Base-by-base conservation (phyloP, 2,329 filamentous ascomycete genomes). In the Aplosporella prunicola region DNA sequence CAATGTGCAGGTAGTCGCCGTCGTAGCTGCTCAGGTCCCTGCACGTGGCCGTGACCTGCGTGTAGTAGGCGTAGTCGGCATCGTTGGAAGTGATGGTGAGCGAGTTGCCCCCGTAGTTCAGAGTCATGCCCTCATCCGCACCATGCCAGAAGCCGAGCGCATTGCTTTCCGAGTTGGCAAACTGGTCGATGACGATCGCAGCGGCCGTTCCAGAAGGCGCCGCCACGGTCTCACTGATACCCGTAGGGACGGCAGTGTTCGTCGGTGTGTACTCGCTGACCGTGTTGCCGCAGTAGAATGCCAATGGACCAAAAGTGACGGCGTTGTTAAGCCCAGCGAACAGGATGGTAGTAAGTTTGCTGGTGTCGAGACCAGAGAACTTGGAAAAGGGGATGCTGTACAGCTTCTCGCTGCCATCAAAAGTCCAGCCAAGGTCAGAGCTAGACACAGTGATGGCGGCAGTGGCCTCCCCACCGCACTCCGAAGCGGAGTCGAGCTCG, bases 61-160 rank as follows among this genome's bases (percentile, higher is more conserved):
- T 75, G 48, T 78, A 73, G 61, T 71, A 80, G 32, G 68, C 67
- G 40, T 77, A 68, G 47, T 80, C 76, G 5, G 76, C 66, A 48
- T 80, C 72, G 18, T 66, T 66, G 9, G 74, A 75, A 43, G 65
- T 67, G 43, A 81, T 66, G 6, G 66, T 71, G 43, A 81, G 58
- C 42, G 63, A 66, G 43, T 67, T 68, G 35, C 57, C 55, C n/a
- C 63, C 62, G 47, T 72, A 72, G 9, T 66, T 68, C 16, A 73
- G 55, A 5, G 57, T 62, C 50, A 79, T 68, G 11, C 67, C 66
- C 42, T 81, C 76, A 31, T 78, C 76, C n/a, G 65, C 65, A 8
- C 79, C 78, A 52, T 82, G 78, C 71, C 76, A 82, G 55, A 74
- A 69, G 3, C 70, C 72, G 2, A 82, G 65, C 13, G 72, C 67